Conservation (phyloP, 257 asterid genomes). For the Solanum commersonii region DNA sequence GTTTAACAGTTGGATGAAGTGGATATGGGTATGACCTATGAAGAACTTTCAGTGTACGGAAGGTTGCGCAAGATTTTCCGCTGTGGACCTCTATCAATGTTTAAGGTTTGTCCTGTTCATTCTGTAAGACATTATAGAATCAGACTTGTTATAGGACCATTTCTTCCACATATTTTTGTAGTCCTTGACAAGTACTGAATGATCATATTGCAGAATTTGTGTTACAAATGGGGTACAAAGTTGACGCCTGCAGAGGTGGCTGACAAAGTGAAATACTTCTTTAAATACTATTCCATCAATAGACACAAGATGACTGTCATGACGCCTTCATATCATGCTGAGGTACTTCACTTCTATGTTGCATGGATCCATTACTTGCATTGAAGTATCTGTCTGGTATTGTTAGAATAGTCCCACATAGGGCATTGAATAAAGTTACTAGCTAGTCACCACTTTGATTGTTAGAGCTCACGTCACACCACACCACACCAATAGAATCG, state of each 20-base stretch:
- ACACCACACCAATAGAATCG: neutral
- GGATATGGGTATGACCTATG: constrained; percentile 96
- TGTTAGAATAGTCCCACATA: neutral
- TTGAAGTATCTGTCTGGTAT: neutral
- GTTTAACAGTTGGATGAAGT: constrained; percentile 83
- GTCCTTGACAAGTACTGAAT: neutral
- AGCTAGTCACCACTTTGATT: neutral
- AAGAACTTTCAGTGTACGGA: constrained; percentile 87
- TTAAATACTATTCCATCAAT: constrained; percentile 83
- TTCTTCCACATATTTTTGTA: neutral
- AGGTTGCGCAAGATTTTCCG: constrained; percentile 91
- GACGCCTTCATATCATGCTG: constrained; percentile 91
- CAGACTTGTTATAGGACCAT: neutral
- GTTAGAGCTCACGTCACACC: neutral
- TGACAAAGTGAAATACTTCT: constrained; percentile 84
- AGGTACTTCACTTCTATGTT: constrained; percentile 34
- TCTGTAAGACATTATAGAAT: neutral
- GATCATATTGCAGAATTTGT: constrained; percentile 53
- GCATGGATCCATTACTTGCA: neutral
- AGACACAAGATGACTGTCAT: constrained; percentile 93
- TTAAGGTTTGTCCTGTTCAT: constrained; percentile 47
- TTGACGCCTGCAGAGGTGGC: constrained; percentile 69
- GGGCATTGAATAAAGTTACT: neutral
- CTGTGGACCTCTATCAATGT: constrained; percentile 95
- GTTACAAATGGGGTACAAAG: constrained; percentile 83